Evolutionary conservation across 768 basidiomycete species (phyloP).

Genomic region (Suillus brevipes): DNA sequence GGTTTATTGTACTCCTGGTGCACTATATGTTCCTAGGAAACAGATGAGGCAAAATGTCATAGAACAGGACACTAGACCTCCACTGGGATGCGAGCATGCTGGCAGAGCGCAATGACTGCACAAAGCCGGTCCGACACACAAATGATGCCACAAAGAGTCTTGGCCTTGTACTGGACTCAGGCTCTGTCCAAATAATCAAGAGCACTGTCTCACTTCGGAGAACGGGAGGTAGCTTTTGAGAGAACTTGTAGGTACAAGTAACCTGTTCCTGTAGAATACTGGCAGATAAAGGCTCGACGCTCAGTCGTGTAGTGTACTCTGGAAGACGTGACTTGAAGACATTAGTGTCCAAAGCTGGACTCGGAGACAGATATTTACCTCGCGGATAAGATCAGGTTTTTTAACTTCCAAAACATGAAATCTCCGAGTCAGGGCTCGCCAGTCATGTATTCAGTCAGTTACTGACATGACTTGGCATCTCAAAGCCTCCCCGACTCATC

Average conservation of each 20-base stretch:
- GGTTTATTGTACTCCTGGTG: not conserved
- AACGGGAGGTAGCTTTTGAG: not conserved
- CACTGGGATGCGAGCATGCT: not conserved
- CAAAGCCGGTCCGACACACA: not conserved
- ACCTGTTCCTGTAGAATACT: not conserved
- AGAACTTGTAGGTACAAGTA: not conserved
- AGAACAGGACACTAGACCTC: not conserved
- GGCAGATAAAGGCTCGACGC: not conserved
- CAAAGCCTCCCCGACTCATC: not conserved
- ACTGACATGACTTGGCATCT: not conserved
- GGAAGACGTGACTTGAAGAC: not conserved
- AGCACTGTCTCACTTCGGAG: constrained; percentile 2
- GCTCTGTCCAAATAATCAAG: not conserved
- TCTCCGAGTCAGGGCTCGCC: not conserved
- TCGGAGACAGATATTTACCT: not conserved
- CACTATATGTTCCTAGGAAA: not conserved
- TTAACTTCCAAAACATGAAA: not conserved
- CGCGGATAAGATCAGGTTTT: not conserved
- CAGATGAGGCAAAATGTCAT: not conserved
- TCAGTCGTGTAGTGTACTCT: not conserved
- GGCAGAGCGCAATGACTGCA: not conserved
- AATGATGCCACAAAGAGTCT: not conserved
- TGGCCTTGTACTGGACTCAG: not conserved
- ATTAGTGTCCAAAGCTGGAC: not conserved
- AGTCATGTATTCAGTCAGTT: not conserved